Percentiles rank a stretch among this genome's conserved stretches.
Evolutionary conservation across 2,329 filamentous ascomycete genomes (phyloP).

Genomic region (Apiospora marii): DNA sequence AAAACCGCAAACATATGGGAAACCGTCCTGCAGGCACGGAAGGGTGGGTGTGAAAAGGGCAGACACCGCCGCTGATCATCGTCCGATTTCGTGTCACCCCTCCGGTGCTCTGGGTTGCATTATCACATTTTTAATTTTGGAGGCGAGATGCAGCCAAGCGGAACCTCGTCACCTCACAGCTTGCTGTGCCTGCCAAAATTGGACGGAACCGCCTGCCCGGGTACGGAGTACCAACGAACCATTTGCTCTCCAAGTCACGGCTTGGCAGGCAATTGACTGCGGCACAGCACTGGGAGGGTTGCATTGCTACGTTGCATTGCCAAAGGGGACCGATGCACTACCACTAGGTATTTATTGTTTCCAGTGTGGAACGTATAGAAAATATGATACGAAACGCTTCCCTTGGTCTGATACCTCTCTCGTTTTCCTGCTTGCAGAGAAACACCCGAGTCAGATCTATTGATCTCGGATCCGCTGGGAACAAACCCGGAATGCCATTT

Average conservation of each 20-base stretch:
- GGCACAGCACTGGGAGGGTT: no score
- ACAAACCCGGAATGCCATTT: background rate
- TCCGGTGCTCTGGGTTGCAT: background rate
- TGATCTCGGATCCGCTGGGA: background rate
- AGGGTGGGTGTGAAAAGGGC: background rate
- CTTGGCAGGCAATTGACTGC: no score
- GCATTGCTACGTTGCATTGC: no score
- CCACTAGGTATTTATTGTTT: no score
- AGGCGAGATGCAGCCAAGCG: background rate
- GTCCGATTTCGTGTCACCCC: background rate
- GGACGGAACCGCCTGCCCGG: background rate
- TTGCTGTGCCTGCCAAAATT: no score
- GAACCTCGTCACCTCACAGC: no score
- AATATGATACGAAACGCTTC: no score
- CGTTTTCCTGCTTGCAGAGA: background rate
- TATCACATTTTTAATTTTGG: background rate
- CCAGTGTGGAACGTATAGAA: no score
- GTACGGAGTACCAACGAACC: no score
- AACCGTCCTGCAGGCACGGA: background rate
- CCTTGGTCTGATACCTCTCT: background rate
- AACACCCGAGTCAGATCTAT: background rate
- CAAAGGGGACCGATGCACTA: no score
- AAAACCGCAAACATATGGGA: background rate
- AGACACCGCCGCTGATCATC: background rate
- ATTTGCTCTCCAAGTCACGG: no score